phyloP scores from a whole-genome alignment of 31 red algal genomes.

The Endocladia muricata region DNA sequence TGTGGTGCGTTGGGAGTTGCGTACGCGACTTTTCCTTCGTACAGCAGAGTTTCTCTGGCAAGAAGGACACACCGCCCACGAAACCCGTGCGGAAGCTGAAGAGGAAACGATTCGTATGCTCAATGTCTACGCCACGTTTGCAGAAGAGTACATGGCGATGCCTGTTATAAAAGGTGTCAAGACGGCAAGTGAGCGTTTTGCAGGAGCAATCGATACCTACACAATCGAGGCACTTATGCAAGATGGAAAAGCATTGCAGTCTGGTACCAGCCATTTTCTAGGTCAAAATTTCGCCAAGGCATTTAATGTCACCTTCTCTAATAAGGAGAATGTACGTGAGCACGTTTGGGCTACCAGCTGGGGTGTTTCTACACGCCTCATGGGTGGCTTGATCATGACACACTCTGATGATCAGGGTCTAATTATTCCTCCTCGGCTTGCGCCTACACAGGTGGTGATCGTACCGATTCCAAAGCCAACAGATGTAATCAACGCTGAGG shows the following conservation, averaged over 20 bases:
- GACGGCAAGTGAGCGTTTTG: constrained; percentile 82
- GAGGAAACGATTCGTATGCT: constrained; percentile 69
- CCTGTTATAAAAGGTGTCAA: constrained; percentile 88
- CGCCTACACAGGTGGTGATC: constrained; percentile 82
- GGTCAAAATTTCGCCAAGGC: constrained; percentile 93
- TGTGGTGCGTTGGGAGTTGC: constrained; percentile 98
- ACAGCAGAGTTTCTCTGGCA: constrained; percentile 97
- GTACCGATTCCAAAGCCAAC: constrained; percentile 57
- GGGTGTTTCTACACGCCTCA: constrained; percentile 79
- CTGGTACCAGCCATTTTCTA: constrained; percentile 86
- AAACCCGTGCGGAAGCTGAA: constrained; percentile 73
- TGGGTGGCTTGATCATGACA: constrained; percentile 80
- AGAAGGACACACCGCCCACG: constrained; percentile 95
- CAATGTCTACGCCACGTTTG: constrained; percentile 77
- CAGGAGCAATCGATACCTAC: constrained; percentile 80
- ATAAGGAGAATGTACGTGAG: constrained; percentile 26
- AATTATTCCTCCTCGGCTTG: constrained; percentile 75
- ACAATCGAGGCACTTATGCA: constrained; percentile 92
- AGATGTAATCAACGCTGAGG: constrained; percentile 30
- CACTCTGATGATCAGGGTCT: constrained; percentile 88
- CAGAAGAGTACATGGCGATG: constrained; percentile 53
- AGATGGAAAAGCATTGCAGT: constrained; percentile 82
- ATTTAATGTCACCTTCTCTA: constrained; percentile 69
- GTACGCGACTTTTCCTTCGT: constrained; percentile 84
- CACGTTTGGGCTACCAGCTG: constrained; percentile 77